These are phyloP conservation scores for Pouteria glomerata DNA, from an alignment of 148 eudicot species.

Conservation along the genomic window DNA sequence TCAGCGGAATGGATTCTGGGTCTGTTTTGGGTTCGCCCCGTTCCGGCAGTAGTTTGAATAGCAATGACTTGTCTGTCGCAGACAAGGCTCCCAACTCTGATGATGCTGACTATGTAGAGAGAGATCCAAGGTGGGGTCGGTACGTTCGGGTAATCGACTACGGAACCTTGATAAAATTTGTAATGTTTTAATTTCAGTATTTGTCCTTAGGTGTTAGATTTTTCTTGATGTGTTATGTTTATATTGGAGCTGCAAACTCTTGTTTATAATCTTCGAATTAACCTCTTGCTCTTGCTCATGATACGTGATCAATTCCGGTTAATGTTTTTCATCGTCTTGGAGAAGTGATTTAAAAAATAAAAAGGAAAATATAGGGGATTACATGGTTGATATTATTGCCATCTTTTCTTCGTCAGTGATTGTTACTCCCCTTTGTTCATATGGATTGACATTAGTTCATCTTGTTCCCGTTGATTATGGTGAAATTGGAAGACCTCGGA, in stretches of 20 bases:
- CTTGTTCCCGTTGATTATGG: neutral
- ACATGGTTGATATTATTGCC: neutral
- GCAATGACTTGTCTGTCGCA: neutral
- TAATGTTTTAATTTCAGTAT: neutral
- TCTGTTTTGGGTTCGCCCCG: neutral
- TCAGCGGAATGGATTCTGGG: constrained; percentile 28
- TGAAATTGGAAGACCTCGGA: neutral
- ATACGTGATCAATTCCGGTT: neutral
- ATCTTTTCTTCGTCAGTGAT: neutral
- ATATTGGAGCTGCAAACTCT: neutral
- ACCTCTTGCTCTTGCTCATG: neutral
- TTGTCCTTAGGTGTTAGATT: neutral
- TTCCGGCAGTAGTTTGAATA: neutral
- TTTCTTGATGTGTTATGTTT: neutral
- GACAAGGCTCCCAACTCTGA: constrained; percentile 22
- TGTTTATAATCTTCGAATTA: neutral
- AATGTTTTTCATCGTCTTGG: neutral
- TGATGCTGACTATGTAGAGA: constrained; percentile 52
- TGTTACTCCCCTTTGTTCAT: neutral
- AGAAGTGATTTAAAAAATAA: too few relatives aligned
- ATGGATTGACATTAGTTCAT: neutral
- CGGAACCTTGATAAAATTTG: neutral
- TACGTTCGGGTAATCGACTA: constrained; percentile 69
- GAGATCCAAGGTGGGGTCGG: constrained; percentile 60
- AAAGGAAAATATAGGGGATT: too few relatives aligned